A percentile compares a stretch with the other conserved stretches of the same genome.
Evolutionary conservation across 2,329 filamentous ascomycete species (phyloP).

Genomic region (Trichoderma pleuroti): DNA sequence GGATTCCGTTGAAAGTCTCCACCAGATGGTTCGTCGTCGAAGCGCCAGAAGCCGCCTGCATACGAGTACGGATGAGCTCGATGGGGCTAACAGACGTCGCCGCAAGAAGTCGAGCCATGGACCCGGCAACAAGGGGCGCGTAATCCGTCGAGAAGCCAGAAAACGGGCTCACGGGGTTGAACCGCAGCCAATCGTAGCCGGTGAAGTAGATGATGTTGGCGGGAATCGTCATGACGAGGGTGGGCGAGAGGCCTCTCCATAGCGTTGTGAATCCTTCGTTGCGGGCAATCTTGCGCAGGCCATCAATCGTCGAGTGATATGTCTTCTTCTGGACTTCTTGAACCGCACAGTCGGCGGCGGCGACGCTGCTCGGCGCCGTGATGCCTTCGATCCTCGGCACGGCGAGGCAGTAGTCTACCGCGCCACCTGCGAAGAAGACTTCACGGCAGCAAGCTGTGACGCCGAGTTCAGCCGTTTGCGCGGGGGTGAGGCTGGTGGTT

Average conservation of each 20-base stretch:
- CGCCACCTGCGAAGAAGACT: slow-evolving; percentile 93
- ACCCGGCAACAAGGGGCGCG: slow-evolving; percentile 76
- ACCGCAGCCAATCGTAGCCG: slow-evolving; percentile 92
- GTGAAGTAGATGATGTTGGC: slow-evolving; percentile 99
- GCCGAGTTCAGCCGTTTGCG: slow-evolving; percentile 76
- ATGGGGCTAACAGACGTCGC: slow-evolving; percentile 83
- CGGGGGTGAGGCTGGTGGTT: slow-evolving; percentile 58
- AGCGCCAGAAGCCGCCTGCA: slow-evolving; percentile 69
- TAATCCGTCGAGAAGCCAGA: slow-evolving; percentile 63
- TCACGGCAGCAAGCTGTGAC: slow-evolving; percentile 94
- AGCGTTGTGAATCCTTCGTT: slow-evolving; percentile 84
- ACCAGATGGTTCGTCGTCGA: slow-evolving; percentile 67
- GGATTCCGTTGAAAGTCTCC: slow-evolving; percentile 71
- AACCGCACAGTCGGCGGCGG: slow-evolving; percentile 71
- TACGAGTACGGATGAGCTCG: slow-evolving; percentile 88
- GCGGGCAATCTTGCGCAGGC: slow-evolving; percentile 86
- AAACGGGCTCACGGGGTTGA: slow-evolving; percentile 69
- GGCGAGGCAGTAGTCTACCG: slow-evolving; percentile 76
- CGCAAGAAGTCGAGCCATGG: slow-evolving; percentile 72
- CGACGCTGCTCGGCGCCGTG: slow-evolving; percentile 41
- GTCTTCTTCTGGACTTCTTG: slow-evolving; percentile 80
- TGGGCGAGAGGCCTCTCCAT: slow-evolving; percentile 93
- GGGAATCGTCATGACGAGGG: slow-evolving; percentile 87
- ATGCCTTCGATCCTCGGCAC: slow-evolving; percentile 52
- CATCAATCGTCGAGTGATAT: slow-evolving; percentile 89